phyloP scores from a whole-genome alignment of 257 asterid species.

The Jacaranda copaia region DNA sequence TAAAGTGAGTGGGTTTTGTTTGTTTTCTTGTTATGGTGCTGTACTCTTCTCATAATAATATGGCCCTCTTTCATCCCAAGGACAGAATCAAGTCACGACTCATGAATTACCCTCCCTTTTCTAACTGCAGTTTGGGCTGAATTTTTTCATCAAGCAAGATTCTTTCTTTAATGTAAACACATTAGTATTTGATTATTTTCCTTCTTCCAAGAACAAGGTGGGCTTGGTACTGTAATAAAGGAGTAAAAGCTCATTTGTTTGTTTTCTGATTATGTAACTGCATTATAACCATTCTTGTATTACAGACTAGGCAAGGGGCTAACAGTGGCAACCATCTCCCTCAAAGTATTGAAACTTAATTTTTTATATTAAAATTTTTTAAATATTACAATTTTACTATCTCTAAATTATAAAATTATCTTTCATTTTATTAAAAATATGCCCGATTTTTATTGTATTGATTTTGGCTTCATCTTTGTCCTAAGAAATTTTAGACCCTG shows the following conservation, averaged over 20 bases:
- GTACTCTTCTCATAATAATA: conserved; percentile 6
- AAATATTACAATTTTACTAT: no score
- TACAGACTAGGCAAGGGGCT: no score
- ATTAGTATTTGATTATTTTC: no score
- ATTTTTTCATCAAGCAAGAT: background rate
- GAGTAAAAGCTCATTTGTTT: conserved; percentile 16
- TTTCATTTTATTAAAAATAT: no score
- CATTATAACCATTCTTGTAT: background rate
- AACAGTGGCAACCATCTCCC: no score
- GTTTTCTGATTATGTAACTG: conserved; percentile 18
- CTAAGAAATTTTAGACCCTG: background rate
- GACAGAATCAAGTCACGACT: conserved; percentile 26
- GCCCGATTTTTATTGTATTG: no score
- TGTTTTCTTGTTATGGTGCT: conserved; percentile 37
- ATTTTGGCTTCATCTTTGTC: background rate
- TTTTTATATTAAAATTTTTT: no score
- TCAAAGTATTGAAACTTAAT: no score
- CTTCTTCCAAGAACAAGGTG: background rate
- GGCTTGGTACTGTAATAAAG: conserved; percentile 1
- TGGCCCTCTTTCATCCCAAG: conserved; percentile 23
- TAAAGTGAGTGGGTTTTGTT: conserved; percentile 26
- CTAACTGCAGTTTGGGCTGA: conserved; percentile 10
- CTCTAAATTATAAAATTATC: no score
- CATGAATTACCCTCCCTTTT: conserved; percentile 32
- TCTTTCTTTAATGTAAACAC: background rate